A percentile compares a stretch with the other conserved stretches of the same genome.
phyloP scores from a whole-genome alignment of 1,284 basidiomycete species.

The Cutaneotrichosporon dermatis region DNA sequence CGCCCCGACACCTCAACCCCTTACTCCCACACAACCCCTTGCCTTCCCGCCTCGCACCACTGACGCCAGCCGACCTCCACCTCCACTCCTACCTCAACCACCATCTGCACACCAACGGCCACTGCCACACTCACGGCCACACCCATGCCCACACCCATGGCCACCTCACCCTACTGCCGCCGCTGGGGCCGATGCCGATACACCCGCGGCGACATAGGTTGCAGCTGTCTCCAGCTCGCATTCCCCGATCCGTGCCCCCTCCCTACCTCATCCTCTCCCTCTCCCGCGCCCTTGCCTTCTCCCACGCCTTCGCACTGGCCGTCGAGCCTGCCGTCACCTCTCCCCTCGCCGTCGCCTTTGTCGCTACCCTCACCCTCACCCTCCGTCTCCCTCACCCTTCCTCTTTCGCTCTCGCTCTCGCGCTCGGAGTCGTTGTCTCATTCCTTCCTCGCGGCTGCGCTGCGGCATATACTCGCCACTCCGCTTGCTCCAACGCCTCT shows the following conservation, averaged over 20 bases:
- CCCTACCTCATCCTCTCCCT: neutral
- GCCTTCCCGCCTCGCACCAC: neutral
- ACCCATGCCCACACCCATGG: neutral
- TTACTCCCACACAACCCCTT: neutral
- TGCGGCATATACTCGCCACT: no score
- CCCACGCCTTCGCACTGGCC: neutral
- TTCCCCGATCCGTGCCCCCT: neutral
- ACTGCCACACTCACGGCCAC: no score
- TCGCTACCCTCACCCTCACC: no score
- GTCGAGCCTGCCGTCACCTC: no score
- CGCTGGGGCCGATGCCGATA: neutral
- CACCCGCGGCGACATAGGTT: neutral
- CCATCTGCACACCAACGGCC: neutral
- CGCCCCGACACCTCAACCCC: neutral
- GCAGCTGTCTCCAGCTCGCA: neutral
- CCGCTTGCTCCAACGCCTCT: no score
- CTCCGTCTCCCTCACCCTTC: no score
- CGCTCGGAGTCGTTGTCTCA: no score
- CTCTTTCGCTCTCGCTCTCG: no score
- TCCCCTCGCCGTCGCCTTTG: no score
- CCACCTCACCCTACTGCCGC: neutral
- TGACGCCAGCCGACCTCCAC: neutral
- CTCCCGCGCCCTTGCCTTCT: neutral
- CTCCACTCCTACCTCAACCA: neutral
- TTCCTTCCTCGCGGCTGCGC: no score